Percentiles rank a stretch among this genome's conserved stretches.
Conservation (phyloP, 2,329 filamentous ascomycete species). For the Talaromyces albobiverticillius region DNA sequence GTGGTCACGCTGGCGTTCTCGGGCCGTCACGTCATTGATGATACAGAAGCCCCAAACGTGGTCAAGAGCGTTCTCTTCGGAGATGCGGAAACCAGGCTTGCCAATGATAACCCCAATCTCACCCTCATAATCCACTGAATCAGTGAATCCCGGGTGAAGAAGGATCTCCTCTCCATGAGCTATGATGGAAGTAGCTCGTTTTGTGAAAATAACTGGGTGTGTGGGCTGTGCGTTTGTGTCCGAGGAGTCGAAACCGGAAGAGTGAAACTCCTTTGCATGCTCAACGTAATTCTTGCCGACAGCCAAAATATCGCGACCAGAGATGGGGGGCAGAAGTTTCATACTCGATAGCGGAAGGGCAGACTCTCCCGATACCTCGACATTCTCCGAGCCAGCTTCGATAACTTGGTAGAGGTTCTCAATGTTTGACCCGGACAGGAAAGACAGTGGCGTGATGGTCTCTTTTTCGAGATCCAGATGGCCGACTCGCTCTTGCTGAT, state of each 20-base stretch:
- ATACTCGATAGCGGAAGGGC: slow-evolving; percentile 34
- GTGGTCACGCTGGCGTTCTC: slow-evolving; percentile 55
- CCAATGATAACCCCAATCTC: slow-evolving; percentile 58
- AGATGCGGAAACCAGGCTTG: slow-evolving; percentile 45
- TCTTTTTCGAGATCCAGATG: slow-evolving; percentile 15
- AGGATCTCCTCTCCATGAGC: slow-evolving; percentile 48
- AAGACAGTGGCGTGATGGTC: not conserved
- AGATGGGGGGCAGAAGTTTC: slow-evolving; percentile 47
- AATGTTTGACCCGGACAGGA: slow-evolving; percentile 23
- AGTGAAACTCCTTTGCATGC: slow-evolving; percentile 58
- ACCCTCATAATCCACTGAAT: slow-evolving; percentile 36
- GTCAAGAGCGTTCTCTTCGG: slow-evolving; percentile 45
- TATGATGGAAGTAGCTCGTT: slow-evolving; percentile 53
- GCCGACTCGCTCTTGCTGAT: slow-evolving; percentile 35
- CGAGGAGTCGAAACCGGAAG: slow-evolving; percentile 53
- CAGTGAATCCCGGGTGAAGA: slow-evolving; percentile 47
- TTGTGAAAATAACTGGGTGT: slow-evolving; percentile 57
- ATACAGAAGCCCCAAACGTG: slow-evolving; percentile 59
- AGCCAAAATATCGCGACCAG: slow-evolving; percentile 51
- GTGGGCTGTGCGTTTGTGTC: slow-evolving; percentile 54
- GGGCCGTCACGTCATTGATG: slow-evolving; percentile 56
- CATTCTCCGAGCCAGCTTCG: slow-evolving; percentile 40
- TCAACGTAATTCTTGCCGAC: slow-evolving; percentile 58
- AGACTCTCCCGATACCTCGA: slow-evolving; percentile 19
- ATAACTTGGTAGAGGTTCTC: slow-evolving; percentile 53